phyloP scores from a whole-genome alignment of 805 yeast species.

The Pichia heedii region DNA sequence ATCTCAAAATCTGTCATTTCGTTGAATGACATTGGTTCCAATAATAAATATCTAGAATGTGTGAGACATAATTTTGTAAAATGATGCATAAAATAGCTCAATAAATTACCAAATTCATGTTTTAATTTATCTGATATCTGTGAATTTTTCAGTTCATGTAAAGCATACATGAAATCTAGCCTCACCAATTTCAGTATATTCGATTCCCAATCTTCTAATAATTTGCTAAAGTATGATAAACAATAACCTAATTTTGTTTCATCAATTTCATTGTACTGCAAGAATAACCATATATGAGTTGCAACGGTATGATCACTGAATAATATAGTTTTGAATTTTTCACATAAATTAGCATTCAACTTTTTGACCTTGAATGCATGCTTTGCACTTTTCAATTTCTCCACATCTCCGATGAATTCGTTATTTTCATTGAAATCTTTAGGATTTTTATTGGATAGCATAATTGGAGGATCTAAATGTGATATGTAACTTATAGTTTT shows the following conservation, averaged over 20 bases:
- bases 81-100: constrained; percentile 55
- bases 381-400: not conserved
- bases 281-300: constrained; percentile 54
- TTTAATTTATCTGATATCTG: constrained; percentile 41
- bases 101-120: constrained; percentile 54
- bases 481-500: constrained; percentile 62
- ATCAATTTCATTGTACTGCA: constrained; percentile 52
- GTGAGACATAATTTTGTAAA: constrained; percentile 36
- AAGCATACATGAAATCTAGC: constrained; percentile 59
- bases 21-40: constrained; percentile 54
- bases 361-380: constrained; percentile 10
- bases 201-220: constrained; percentile 55
- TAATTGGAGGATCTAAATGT: constrained; percentile 34
- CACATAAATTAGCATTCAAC: constrained; percentile 10
- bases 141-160: constrained; percentile 45
- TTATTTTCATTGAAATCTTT: constrained; percentile 22
- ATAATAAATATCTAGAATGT: constrained; percentile 43
- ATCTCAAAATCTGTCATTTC: constrained; percentile 41
- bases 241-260: constrained; percentile 54
- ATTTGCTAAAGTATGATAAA: constrained; percentile 59
- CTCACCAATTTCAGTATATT: constrained; percentile 48
- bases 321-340: constrained; percentile 33
- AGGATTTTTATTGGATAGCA: constrained; percentile 16
- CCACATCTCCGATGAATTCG: constrained; percentile 19
- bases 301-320: constrained; percentile 53